Conservation (phyloP, 2,329 filamentous ascomycete species). For the Aureobasidium melanogenum region DNA sequence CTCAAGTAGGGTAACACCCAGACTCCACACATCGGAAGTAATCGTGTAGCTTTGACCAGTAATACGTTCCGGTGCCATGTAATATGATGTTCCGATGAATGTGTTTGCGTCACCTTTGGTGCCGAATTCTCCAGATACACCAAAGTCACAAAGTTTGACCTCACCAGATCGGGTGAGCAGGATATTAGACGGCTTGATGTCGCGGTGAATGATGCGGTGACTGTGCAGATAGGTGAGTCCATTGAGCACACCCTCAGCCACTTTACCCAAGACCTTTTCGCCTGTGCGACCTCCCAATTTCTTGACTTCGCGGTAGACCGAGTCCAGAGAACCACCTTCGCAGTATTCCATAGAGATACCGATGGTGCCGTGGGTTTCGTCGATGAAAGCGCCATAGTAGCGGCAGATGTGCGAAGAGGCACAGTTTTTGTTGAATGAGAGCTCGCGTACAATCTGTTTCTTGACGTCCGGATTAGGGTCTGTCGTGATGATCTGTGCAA, state of each 20-base stretch:
- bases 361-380: constrained; percentile 91
- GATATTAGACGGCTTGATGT: constrained; percentile 98
- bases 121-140: constrained; percentile 93
- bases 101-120: constrained; percentile 98
- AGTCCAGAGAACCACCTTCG: constrained; percentile 90
- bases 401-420: constrained; percentile 92
- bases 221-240: constrained; percentile 91
- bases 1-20: constrained; percentile 93
- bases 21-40: constrained; percentile 96
- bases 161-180: constrained; percentile 84
- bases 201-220: constrained; percentile 94
- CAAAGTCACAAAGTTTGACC: constrained; percentile 97
- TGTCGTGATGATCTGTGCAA: constrained; percentile 79
- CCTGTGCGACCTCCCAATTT: constrained; percentile 88
- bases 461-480: constrained; percentile 97
- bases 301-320: constrained; percentile 95
- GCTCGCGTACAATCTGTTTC: constrained; percentile 93
- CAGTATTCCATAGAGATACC: constrained; percentile 99
- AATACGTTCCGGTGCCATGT: constrained; percentile 95
- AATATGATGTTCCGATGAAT: constrained; percentile 97
- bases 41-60: constrained; percentile 97
- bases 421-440: constrained; percentile 97
- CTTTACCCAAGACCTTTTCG: constrained; percentile 94
- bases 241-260: constrained; percentile 88
- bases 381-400: constrained; percentile 95